Evolutionary conservation across 192 early-diverging fungal species (phyloP).

Genomic region (Podila horticola): DNA sequence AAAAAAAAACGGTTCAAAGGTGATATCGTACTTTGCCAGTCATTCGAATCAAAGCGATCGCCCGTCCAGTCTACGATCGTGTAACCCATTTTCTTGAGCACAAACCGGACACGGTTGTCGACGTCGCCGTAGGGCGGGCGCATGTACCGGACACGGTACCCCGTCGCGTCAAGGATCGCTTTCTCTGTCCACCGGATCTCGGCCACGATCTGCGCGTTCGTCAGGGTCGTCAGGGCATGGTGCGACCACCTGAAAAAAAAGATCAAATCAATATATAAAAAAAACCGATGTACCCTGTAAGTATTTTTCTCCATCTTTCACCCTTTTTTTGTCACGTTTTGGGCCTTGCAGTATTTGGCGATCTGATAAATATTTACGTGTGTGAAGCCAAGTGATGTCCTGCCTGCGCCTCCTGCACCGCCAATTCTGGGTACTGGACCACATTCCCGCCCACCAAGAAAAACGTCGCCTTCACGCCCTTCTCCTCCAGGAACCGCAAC

Average conservation of each 20-base stretch:
- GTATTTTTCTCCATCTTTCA: no score
- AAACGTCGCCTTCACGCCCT: conserved; percentile 67
- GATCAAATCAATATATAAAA: no score
- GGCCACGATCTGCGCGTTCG: conserved; percentile 51
- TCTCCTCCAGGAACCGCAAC: conserved; percentile 53
- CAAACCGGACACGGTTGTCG: conserved; percentile 76
- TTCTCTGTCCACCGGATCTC: conserved; percentile 51
- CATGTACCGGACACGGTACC: conserved; percentile 37
- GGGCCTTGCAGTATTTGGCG: no score
- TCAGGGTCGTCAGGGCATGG: conserved; percentile 32
- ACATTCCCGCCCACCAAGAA: conserved; percentile 73
- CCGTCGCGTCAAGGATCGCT: conserved; percentile 36
- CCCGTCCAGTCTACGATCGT: conserved; percentile 42
- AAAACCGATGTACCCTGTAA: neutral
- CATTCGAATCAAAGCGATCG: conserved; percentile 47
- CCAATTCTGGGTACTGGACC: conserved; percentile 48
- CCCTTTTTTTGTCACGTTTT: no score
- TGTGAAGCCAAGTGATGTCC: conserved; percentile 36
- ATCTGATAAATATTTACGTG: conserved; percentile 18
- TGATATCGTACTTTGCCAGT: conserved; percentile 32
- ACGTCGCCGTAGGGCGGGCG: conserved; percentile 80
- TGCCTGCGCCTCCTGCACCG: conserved; percentile 1
- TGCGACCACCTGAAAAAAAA: conserved; percentile 60
- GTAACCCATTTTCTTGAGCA: conserved; percentile 66
- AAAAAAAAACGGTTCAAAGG: neutral